Conservation (phyloP, 2,329 filamentous ascomycete species). For the Clonostachys sp. region DNA sequence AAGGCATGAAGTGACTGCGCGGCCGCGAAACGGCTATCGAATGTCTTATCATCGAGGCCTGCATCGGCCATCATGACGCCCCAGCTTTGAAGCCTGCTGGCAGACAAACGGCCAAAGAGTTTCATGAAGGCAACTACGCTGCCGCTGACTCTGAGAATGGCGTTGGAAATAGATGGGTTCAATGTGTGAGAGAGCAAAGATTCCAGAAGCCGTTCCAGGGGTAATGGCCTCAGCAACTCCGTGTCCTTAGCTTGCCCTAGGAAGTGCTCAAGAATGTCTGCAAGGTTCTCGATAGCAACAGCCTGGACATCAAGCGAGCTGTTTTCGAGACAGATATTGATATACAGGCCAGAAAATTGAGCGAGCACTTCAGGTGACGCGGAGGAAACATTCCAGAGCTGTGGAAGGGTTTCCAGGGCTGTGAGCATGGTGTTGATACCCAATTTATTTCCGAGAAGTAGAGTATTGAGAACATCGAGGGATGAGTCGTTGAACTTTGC, state of each 20-base stretch:
- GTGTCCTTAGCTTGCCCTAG: slow-evolving; percentile 16
- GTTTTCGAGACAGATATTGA: slow-evolving; percentile 29
- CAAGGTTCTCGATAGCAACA: slow-evolving; percentile 41
- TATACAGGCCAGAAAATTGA: slow-evolving; percentile 35
- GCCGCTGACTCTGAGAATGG: slow-evolving; percentile 42
- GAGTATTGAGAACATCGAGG: slow-evolving; percentile 11
- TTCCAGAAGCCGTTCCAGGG: slow-evolving; percentile 34
- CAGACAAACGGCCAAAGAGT: slow-evolving; percentile 7
- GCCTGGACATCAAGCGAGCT: slow-evolving; percentile 38
- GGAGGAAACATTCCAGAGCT: slow-evolving; percentile 19
- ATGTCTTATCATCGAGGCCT: slow-evolving; percentile 46
- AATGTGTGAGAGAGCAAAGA: slow-evolving; percentile 27
- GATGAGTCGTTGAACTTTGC: slow-evolving; percentile 13
- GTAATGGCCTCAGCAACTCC: slow-evolving; percentile 20
- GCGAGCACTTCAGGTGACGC: slow-evolving; percentile 14
- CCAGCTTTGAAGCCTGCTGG: slow-evolving; percentile 30
- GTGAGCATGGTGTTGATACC: slow-evolving; percentile 27
- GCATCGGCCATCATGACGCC: slow-evolving; percentile 44
- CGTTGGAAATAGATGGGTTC: slow-evolving; percentile 44
- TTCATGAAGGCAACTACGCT: slow-evolving; percentile 31
- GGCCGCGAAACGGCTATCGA: slow-evolving; percentile 61
- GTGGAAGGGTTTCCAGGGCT: slow-evolving; percentile 24
- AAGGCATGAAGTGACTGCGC: slow-evolving; percentile 49
- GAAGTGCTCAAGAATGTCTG: slow-evolving; percentile 34
- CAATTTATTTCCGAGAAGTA: slow-evolving; percentile 19